Base-by-base conservation (phyloP, 148 eudicot species). In the Cornus suecica region DNA sequence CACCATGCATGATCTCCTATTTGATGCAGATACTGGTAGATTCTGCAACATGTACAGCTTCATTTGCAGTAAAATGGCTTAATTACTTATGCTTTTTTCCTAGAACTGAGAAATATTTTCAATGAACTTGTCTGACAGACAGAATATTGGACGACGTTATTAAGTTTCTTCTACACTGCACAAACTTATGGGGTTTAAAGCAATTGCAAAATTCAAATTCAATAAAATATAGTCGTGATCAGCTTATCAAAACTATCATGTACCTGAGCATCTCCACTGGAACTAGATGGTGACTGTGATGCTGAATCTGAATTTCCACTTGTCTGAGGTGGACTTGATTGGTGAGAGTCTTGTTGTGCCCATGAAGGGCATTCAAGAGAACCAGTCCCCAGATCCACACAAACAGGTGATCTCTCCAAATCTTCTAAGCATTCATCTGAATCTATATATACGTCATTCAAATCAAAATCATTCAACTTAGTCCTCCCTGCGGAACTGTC, bases 251-350 rank as follows among this genome's bases (percentile, higher is more conserved):
- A 61, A 61, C 32, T 68, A 24, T 10, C 54, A 68, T 30, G 67
- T 83, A 91, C 97, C 97, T 86, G 97, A 72, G 84, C 52, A 11
- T 88, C 93, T 74, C 92, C 91, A 68, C 91, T 85, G 71, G 93
- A 89, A 83, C 92, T 85, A 75, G 90, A 85, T 63, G 88, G 90
- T 73, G 92, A 90, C 68, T 29, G 86, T 41, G 88, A 80, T 30
- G 83, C 82, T 26, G 88, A 85, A 52, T 84, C 89, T 20, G 93
- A 88, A 80, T 81, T 88, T 80, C 87, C 87, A 86, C 90, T 91
- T 60, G 79, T 84, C 48, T 88, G 91, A 74, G 90, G 87, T 32
- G 90, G 90, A 70, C 89, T 89, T 23, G 90, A 88, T 71, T 78
- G 82, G 30, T 76, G 83, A 70, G 80, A 37, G 67, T 84, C 83